Evolutionary conservation across 2,329 filamentous ascomycete genomes (phyloP).

Genomic region (Boeremia exigua): DNA sequence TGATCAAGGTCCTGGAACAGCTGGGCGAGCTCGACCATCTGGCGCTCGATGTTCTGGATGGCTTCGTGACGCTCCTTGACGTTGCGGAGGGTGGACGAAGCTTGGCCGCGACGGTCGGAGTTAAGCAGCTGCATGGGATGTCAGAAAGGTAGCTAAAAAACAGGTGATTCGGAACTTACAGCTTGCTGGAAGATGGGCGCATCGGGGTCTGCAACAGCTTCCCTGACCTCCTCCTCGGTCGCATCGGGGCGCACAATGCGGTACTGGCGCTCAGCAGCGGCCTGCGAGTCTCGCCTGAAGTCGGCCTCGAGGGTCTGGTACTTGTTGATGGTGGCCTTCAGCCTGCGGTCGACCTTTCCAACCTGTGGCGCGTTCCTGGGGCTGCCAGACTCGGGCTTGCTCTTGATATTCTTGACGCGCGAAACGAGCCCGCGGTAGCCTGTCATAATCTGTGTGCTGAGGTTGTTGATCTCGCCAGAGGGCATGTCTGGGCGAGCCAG

Average conservation of each 20-base stretch:
- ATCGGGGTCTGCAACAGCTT: slow-evolving; percentile 75
- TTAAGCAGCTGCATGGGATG: slow-evolving; percentile 66
- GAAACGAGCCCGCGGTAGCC: slow-evolving; percentile 80
- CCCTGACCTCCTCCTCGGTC: slow-evolving; percentile 75
- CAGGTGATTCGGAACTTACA: slow-evolving; percentile 43
- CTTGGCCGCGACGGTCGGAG: slow-evolving; percentile 80
- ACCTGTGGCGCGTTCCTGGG: slow-evolving; percentile 81
- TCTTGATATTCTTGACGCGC: slow-evolving; percentile 82
- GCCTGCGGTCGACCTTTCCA: slow-evolving; percentile 76
- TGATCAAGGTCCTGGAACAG: slow-evolving; percentile 90
- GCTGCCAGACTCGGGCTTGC: slow-evolving; percentile 74
- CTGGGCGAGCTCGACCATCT: slow-evolving; percentile 85
- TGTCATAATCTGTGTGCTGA: slow-evolving; percentile 81
- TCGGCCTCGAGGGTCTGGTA: slow-evolving; percentile 82
- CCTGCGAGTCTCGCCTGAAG: slow-evolving; percentile 79
- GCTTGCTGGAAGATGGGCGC: slow-evolving; percentile 89
- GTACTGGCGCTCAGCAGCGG: slow-evolving; percentile 88
- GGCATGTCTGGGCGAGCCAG: slow-evolving; percentile 78
- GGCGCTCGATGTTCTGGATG: slow-evolving; percentile 88
- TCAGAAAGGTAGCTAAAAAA: slow-evolving; percentile 16
- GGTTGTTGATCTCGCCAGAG: slow-evolving; percentile 72
- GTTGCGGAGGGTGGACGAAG: slow-evolving; percentile 77
- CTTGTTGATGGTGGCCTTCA: slow-evolving; percentile 80
- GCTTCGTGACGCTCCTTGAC: slow-evolving; percentile 84
- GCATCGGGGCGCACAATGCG: slow-evolving; percentile 86